Conservation (phyloP, 2,329 filamentous ascomycete genomes). For the Sphaerulina vaccinii region DNA sequence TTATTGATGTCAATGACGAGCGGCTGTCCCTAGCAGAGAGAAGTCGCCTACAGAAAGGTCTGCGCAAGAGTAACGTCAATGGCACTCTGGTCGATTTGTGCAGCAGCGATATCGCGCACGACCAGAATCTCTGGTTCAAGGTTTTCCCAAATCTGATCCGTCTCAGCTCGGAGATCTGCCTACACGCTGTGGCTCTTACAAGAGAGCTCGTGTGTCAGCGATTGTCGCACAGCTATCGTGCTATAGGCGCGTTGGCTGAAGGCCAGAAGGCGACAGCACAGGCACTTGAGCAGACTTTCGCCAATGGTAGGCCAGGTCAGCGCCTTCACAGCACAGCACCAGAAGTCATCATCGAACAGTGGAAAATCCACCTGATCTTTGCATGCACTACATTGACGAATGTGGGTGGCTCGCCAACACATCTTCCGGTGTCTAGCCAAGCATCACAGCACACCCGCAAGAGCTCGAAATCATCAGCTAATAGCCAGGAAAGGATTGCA, state of each 20-base stretch:
- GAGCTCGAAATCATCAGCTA: constrained; percentile 66
- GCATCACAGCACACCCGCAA: constrained; percentile 77
- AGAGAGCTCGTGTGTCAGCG: constrained; percentile 90
- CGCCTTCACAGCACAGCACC: constrained; percentile 67
- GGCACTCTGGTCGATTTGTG: constrained; percentile 90
- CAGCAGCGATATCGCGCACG: constrained; percentile 91
- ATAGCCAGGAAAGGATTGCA: constrained; percentile 73
- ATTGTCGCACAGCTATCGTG: constrained; percentile 87
- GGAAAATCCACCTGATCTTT: constrained; percentile 96
- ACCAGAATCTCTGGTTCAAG: constrained; percentile 95
- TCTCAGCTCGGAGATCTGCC: constrained; percentile 85
- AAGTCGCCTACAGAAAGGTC: constrained; percentile 84
- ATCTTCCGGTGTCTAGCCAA: constrained; percentile 50
- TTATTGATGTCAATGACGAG: constrained; percentile 91
- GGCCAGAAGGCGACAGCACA: constrained; percentile 51
- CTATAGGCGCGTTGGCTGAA: constrained; percentile 76
- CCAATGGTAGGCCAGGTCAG: constrained; percentile 24
- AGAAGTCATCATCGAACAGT: constrained; percentile 90
- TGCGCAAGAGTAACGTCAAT: constrained; percentile 78
- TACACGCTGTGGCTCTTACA: constrained; percentile 85
- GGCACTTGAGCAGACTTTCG: constrained; percentile 60
- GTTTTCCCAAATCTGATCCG: constrained; percentile 94
- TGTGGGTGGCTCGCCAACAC: constrained; percentile 58
- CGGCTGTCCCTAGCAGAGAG: constrained; percentile 87
- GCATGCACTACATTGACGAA: constrained; percentile 93